These are phyloP conservation scores for Pleurotus giganteus DNA, from an alignment of 768 basidiomycete genomes.

Conservation along the genomic window DNA sequence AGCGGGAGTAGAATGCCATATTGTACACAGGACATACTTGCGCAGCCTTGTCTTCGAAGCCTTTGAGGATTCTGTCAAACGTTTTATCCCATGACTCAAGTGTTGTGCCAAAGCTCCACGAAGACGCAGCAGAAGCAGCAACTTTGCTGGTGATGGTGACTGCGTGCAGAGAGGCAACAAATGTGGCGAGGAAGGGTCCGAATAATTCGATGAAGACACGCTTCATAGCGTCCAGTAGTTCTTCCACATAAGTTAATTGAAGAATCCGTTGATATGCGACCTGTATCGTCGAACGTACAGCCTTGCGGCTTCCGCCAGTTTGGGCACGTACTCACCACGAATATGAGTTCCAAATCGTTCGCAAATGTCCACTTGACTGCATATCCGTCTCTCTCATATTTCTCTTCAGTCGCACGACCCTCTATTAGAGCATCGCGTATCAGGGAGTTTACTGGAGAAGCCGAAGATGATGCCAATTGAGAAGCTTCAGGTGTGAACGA, in stretches of 20 bases:
- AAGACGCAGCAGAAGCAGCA: constrained; percentile 31
- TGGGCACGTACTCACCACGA: constrained; percentile 65
- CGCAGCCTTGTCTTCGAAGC: constrained; percentile 73
- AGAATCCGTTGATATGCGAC: constrained; percentile 97
- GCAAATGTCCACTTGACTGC: constrained; percentile 93
- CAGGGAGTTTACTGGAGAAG: constrained; percentile 85
- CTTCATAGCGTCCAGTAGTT: constrained; percentile 78
- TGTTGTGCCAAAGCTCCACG: constrained; percentile 69
- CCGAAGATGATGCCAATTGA: constrained; percentile 61
- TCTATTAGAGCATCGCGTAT: constrained; percentile 92
- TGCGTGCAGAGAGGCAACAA: constrained; percentile 81
- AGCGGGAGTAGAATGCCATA: constrained; percentile 5
- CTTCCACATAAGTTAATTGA: constrained; percentile 91
- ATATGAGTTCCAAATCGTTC: constrained; percentile 94
- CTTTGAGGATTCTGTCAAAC: constrained; percentile 74
- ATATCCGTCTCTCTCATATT: constrained; percentile 92
- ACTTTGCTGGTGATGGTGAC: constrained; percentile 44
- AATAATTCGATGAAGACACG: constrained; percentile 85
- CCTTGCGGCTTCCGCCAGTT: constrained; percentile 9
- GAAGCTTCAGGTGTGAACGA: constrained; percentile 90
- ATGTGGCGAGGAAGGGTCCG: constrained; percentile 76
- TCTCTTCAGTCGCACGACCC: constrained; percentile 76
- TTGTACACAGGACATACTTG: constrained; percentile 38
- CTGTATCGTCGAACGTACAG: constrained; percentile 34
- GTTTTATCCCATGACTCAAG: constrained; percentile 80